phyloP scores from a whole-genome alignment of 2,329 filamentous ascomycete genomes.

The Thermomyces lanuginosus region DNA sequence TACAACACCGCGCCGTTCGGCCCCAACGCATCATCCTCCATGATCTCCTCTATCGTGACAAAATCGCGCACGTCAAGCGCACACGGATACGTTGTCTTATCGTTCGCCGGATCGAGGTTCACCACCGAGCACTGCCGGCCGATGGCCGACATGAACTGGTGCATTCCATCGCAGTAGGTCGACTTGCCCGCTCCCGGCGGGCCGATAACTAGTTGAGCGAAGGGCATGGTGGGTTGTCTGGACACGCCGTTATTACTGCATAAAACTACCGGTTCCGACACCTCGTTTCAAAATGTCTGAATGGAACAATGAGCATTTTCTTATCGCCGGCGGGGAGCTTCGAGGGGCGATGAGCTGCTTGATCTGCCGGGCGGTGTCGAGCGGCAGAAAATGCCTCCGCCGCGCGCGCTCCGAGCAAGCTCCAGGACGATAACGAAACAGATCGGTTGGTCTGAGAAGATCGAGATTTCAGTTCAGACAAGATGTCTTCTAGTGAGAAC shows the following conservation, averaged over 20 bases:
- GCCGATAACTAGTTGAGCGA: constrained; percentile 73
- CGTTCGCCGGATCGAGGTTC: constrained; percentile 94
- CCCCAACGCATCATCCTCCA: constrained; percentile 76
- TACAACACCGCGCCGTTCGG: constrained; percentile 89
- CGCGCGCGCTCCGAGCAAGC: too few species aligned
- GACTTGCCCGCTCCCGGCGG: constrained; percentile 92
- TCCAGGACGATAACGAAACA: too few species aligned
- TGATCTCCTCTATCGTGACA: constrained; percentile 83
- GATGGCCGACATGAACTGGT: constrained; percentile 93
- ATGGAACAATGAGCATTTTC: too few species aligned
- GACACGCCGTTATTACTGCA: too few species aligned
- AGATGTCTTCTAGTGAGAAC: neutral
- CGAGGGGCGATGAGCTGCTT: constrained; percentile 5
- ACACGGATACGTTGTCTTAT: constrained; percentile 72
- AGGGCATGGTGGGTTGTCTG: constrained; percentile 31
- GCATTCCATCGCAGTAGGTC: constrained; percentile 97
- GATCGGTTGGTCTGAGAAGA: too few species aligned
- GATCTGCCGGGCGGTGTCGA: constrained; percentile 11
- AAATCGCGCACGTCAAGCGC: constrained; percentile 82
- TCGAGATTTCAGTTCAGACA: neutral
- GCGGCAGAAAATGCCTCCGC: constrained; percentile 20
- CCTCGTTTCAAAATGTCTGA: too few species aligned
- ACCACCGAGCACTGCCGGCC: constrained; percentile 87
- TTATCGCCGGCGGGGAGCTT: constrained; percentile 1
- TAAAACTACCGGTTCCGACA: too few species aligned